Conservation (phyloP, 2,329 filamentous ascomycete species). For the Microcera coccophila region DNA sequence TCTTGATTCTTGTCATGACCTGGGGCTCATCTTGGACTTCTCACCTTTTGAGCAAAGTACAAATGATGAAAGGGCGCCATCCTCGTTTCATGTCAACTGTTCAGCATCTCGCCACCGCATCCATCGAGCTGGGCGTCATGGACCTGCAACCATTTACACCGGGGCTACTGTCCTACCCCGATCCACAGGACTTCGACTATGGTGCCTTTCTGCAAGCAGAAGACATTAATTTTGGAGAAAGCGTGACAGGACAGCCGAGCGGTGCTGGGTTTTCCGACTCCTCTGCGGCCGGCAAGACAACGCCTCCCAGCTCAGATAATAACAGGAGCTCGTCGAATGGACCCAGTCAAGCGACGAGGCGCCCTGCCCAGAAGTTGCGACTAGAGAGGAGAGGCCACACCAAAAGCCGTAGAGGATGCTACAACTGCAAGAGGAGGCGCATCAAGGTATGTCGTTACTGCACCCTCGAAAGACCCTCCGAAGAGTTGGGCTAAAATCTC, state of each 20-base stretch:
- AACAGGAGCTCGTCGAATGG: constrained; percentile 21
- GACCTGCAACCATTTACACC: constrained; percentile 27
- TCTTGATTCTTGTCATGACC: background rate
- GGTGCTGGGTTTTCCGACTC: constrained; percentile 25
- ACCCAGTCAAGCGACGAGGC: constrained; percentile 15
- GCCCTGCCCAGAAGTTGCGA: constrained; percentile 29
- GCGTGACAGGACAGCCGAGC: constrained; percentile 12
- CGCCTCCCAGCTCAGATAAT: constrained; percentile 26
- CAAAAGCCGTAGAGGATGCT: constrained; percentile 63
- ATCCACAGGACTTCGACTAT: constrained; percentile 38
- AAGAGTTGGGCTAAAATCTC: constrained; percentile 10
- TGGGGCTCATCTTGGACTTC: background rate
- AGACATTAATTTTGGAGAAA: constrained; percentile 20
- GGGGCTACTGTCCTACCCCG: constrained; percentile 29
- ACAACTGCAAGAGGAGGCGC: constrained; percentile 62
- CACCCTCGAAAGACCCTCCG: background rate
- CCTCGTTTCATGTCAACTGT: no score
- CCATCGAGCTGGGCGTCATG: no score
- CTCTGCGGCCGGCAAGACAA: constrained; percentile 28
- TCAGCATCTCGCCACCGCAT: no score
- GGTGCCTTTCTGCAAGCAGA: constrained; percentile 34
- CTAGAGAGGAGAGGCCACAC: constrained; percentile 59
- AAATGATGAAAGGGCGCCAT: no score
- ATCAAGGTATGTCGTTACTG: constrained; percentile 51
- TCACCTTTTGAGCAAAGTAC: background rate